Conservation (phyloP, 371 early-diverging fungal genomes). For the Mortierella polycephala region DNA sequence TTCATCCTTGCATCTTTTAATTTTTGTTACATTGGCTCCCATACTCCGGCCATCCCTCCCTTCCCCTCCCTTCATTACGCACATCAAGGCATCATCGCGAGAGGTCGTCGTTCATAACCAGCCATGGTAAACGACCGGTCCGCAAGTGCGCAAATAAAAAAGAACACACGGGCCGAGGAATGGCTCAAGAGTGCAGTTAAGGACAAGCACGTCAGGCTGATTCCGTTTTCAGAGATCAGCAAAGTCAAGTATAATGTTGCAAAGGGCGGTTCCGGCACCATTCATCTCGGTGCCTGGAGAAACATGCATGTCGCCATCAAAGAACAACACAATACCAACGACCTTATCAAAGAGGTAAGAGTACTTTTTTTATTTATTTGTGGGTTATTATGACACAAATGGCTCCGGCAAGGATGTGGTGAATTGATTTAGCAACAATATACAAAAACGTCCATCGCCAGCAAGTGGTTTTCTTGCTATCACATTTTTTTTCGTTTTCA, state of each 20-base stretch:
- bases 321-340: conserved; percentile 53
- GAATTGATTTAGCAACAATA: background rate
- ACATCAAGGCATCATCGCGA: too few species aligned
- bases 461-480: too few species aligned
- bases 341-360: conserved; percentile 54
- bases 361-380: background rate
- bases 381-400: background rate
- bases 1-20: too few species aligned
- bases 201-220: conserved; percentile 52
- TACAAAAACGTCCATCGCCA: background rate
- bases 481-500: too few species aligned
- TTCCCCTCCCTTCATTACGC: too few species aligned
- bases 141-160: conserved; percentile 46
- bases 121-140: conserved; percentile 49
- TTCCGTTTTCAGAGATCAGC: conserved; percentile 54
- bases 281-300: conserved; percentile 54
- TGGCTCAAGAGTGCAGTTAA: conserved; percentile 54
- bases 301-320: conserved; percentile 55
- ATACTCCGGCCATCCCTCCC: too few species aligned
- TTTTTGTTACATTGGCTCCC: too few species aligned
- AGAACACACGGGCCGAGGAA: conserved; percentile 53
- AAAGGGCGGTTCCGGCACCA: conserved; percentile 51
- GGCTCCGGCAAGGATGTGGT: too few species aligned
- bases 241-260: conserved; percentile 55
- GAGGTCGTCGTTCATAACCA: background rate